A percentile compares a stretch with the other conserved stretches of the same genome.
Evolutionary conservation across 345 rosid genomes (phyloP).

Genomic region (Psidium guajava): DNA sequence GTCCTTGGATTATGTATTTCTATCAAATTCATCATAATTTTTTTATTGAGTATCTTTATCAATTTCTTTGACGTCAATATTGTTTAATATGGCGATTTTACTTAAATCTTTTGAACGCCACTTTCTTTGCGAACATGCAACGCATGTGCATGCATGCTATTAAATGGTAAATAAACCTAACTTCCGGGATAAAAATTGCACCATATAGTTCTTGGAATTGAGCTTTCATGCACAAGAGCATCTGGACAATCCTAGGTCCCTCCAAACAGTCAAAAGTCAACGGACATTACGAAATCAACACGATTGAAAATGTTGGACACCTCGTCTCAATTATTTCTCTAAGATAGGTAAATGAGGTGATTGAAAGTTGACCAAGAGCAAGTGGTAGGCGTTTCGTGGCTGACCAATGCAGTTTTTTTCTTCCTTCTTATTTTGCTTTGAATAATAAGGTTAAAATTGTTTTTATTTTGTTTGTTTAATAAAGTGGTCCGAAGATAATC

Average conservation of each 20-base stretch:
- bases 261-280: no score
- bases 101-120: neutral
- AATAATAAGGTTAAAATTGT: neutral
- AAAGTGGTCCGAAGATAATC: neutral
- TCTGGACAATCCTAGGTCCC: no score
- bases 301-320: neutral
- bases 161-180: neutral
- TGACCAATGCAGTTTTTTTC: neutral
- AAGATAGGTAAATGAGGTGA: neutral
- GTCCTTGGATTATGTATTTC: neutral
- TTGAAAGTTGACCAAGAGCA: neutral
- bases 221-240: no score
- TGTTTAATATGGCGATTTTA: neutral
- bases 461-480: neutral
- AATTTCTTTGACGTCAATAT: neutral
- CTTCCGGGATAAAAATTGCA: no score
- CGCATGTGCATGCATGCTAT: neutral
- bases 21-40: neutral
- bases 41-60: neutral
- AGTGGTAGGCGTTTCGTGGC: neutral
- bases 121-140: neutral
- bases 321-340: neutral
- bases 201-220: no score
- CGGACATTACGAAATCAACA: neutral
- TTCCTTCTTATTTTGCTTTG: neutral